Evolutionary conservation across 345 rosid species (phyloP), one percentile per base, ranked within the genome.

Genomic region (Clausena lansium): DNA sequence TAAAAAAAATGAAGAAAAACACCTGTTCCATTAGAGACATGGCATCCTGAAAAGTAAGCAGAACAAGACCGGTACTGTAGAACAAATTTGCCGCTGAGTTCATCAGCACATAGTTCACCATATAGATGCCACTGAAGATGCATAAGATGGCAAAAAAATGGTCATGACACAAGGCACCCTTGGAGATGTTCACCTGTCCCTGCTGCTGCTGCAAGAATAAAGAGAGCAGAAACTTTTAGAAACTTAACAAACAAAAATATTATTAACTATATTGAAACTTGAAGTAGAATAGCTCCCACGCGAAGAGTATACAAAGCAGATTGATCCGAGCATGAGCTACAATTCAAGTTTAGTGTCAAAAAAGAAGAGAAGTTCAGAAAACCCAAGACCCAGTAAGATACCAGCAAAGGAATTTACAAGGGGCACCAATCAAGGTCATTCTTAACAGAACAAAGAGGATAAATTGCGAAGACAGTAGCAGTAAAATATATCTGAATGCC

Each of bases 21-120:
- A 94, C 99, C 98, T 90, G 99, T 75, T 97, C 99, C 90, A 91
- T 83, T 28, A 94, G 88, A 71, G 97, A 91, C 88, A 94, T 78
- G 5, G 91, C 97, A 85, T 97, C 99, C 50, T 94, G 91, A 82
- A 94, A 94, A 72, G 98, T 97, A 84, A 91, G 85, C 85, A 91
- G 81, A 70, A 87, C 90, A 80, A 87, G 91, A 82, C 94, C 97
- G 22, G 89, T 84, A 78, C 85, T 83, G 85, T 90, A 80, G 89
- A 94, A 93, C 72, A 91, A 90, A 81, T 83, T 93, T 70, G 98
- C 97, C 38, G 98, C 94, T 38, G 98, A 86, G 77, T 76, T 91
- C 93, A 94, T 87, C 81, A 94, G 91, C 76, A 90, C 87, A 77
- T 84, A 91, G 82, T 88, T 91, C 74, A 87, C 96, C 83, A 94